phyloP scores from a whole-genome alignment of 225 moss, liverwort and hornwort species.

The Physcomitrellopsis africana region DNA sequence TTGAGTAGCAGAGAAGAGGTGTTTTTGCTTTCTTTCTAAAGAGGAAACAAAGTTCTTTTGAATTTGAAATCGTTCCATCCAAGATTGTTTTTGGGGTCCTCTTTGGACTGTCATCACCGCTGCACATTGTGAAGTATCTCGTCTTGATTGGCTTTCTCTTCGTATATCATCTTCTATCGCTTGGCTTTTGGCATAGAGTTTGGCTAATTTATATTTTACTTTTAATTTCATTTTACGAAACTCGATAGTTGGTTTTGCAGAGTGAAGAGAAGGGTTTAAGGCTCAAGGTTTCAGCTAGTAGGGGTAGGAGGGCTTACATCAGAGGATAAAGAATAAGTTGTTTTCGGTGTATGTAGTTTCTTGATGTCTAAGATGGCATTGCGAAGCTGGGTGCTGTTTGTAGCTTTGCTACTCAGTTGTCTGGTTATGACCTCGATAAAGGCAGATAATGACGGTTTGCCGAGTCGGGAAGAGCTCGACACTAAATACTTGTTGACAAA shows the following conservation, averaged over 20 bases:
- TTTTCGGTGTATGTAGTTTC: background rate
- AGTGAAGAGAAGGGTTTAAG: slow-evolving; percentile 26
- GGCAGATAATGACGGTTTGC: slow-evolving; percentile 32
- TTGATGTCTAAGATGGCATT: slow-evolving; percentile 33
- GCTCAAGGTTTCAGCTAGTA: background rate
- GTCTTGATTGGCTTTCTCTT: background rate
- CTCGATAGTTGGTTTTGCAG: background rate
- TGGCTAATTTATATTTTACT: background rate
- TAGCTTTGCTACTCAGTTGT: slow-evolving; percentile 37
- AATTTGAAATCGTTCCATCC: background rate
- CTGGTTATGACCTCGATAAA: slow-evolving; percentile 32
- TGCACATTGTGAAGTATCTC: background rate
- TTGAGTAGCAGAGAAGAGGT: background rate
- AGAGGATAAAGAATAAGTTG: background rate
- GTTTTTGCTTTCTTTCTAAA: background rate
- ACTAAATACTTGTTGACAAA: slow-evolving; percentile 48
- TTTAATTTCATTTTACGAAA: background rate
- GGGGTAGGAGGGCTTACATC: background rate
- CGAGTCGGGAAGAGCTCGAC: slow-evolving; percentile 55
- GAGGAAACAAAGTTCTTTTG: background rate
- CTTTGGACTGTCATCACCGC: slow-evolving; percentile 1
- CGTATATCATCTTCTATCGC: background rate
- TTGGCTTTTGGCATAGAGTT: background rate
- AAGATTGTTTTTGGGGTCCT: background rate
- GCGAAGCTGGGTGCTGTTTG: slow-evolving; percentile 35